Evolutionary conservation across 139 green algal genomes (phyloP).

Genomic region (Mychonastes homosphaera): DNA sequence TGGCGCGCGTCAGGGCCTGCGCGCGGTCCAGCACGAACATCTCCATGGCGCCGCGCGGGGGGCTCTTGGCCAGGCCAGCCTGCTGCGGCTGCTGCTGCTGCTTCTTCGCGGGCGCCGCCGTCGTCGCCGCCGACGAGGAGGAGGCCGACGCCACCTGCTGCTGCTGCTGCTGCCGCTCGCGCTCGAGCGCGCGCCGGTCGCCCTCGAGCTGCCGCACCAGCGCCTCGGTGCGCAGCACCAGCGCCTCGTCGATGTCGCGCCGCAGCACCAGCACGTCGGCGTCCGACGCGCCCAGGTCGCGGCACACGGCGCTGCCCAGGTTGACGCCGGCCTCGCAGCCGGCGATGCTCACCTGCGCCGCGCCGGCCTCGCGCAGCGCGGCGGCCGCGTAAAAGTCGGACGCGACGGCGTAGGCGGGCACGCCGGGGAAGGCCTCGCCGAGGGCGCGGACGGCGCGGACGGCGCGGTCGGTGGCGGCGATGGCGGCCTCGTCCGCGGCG

Average conservation of each 20-base stretch:
- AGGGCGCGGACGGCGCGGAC: slow-evolving; percentile 54
- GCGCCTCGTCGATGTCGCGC: slow-evolving; percentile 25
- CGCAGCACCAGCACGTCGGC: slow-evolving; percentile 17
- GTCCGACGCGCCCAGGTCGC: slow-evolving; percentile 30
- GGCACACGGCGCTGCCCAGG: slow-evolving; percentile 42
- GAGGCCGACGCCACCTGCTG: not conserved
- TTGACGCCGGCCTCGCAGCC: slow-evolving; percentile 56
- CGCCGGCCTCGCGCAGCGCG: slow-evolving; percentile 71
- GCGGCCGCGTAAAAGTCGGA: slow-evolving; percentile 46
- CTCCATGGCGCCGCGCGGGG: no score
- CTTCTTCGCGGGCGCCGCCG: not conserved
- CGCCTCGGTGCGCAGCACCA: slow-evolving; percentile 16
- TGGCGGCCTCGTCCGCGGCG: not conserved
- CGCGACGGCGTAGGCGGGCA: slow-evolving; percentile 71
- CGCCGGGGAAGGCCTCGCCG: slow-evolving; percentile 38
- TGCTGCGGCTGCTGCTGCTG: slow-evolving; percentile 5
- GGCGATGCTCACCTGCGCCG: slow-evolving; percentile 33
- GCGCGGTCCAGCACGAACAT: slow-evolving; percentile 17
- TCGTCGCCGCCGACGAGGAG: not conserved
- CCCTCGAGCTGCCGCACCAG: slow-evolving; percentile 2
- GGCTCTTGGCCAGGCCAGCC: no score
- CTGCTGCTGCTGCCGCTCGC: slow-evolving; percentile 1
- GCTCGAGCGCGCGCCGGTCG: not conserved
- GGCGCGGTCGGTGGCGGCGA: slow-evolving; percentile 22
- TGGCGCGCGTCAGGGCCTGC: no score